Evolutionary conservation across 257 asterid genomes (phyloP).

Genomic region (Nicotiana knightiana): DNA sequence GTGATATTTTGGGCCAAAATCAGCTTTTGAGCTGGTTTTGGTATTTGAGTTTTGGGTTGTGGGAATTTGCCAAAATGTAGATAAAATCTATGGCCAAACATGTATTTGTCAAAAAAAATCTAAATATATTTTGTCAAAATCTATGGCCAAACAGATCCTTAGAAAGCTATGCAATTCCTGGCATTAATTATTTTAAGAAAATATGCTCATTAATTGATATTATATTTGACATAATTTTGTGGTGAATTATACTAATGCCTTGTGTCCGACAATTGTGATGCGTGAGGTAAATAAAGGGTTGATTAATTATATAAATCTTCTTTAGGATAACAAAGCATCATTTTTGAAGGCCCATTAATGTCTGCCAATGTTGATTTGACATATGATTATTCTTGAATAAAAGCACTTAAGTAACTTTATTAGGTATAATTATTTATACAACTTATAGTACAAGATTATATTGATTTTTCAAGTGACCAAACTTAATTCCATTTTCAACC

Average conservation of each 20-base stretch:
- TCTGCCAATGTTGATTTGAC: background rate
- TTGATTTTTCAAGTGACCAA: background rate
- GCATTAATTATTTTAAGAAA: background rate
- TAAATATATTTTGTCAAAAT: no score
- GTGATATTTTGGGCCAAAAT: no score
- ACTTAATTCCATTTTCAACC: background rate
- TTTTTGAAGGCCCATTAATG: background rate
- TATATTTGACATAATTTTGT: background rate
- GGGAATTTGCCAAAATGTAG: no score
- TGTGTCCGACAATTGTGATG: background rate
- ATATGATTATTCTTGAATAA: background rate
- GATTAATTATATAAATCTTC: background rate
- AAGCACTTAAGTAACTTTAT: background rate
- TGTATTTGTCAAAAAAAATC: no score
- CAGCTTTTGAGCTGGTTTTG: no score
- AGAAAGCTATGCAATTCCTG: background rate
- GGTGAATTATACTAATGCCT: background rate
- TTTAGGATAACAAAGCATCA: background rate
- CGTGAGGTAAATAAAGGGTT: background rate
- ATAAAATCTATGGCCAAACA: no score
- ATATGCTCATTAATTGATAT: background rate
- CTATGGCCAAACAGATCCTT: no score
- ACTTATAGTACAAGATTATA: background rate
- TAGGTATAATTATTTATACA: background rate
- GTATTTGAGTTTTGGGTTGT: no score